Evolutionary conservation across 495 filamentous ascomycete species (phyloP).

Genomic region (Penicillium soppii): DNA sequence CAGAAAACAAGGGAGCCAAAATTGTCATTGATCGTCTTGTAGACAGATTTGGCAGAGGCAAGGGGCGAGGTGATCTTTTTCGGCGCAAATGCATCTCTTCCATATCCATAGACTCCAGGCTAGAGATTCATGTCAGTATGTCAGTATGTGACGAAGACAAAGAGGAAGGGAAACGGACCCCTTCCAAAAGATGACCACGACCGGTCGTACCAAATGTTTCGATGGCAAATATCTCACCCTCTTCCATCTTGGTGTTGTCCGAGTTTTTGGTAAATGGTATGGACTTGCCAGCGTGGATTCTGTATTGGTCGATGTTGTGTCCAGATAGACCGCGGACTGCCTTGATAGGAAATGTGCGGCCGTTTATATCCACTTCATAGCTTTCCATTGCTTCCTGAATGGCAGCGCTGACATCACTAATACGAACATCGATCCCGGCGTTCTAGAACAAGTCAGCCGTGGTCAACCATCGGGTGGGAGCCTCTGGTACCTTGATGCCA

Average conservation of each 20-base stretch:
- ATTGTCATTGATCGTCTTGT: constrained; percentile 62
- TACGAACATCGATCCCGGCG: constrained; percentile 62
- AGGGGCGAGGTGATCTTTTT: constrained; percentile 48
- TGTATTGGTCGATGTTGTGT: constrained; percentile 59
- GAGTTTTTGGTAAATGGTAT: constrained; percentile 61
- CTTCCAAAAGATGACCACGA: constrained; percentile 45
- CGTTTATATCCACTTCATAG: constrained; percentile 60
- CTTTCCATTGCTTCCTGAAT: constrained; percentile 70
- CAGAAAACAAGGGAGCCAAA: constrained; percentile 64
- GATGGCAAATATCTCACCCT: constrained; percentile 64
- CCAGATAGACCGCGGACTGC: constrained; percentile 57
- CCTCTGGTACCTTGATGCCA: constrained; percentile 47
- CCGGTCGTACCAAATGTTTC: constrained; percentile 66
- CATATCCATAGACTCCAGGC: constrained; percentile 48
- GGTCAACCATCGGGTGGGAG: neutral
- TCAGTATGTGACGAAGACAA: neutral
- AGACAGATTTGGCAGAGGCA: constrained; percentile 55
- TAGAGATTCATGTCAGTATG: constrained; percentile 20
- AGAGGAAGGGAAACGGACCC: constrained; percentile 28
- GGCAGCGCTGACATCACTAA: constrained; percentile 59
- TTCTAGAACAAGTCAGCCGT: constrained; percentile 29
- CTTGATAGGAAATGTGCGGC: constrained; percentile 57
- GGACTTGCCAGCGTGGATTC: constrained; percentile 61
- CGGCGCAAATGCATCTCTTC: constrained; percentile 50
- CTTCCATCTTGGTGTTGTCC: constrained; percentile 64